These are phyloP conservation scores for Chrysoporthe deuterocubensis DNA, from an alignment of 2,329 filamentous ascomycete genomes.

Conservation along the genomic window DNA sequence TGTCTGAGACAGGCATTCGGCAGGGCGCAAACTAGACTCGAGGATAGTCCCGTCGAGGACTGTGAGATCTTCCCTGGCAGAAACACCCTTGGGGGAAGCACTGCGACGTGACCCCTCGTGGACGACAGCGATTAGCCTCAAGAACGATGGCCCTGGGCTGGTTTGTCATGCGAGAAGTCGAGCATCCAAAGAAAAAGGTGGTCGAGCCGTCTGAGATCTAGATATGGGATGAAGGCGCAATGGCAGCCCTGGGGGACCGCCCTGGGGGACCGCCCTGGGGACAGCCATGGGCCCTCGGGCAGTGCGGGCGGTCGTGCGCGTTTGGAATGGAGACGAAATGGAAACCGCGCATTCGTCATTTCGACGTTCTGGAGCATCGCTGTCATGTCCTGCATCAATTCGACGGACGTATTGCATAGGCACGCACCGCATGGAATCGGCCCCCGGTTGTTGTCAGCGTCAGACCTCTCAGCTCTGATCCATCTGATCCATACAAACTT, in stretches of 20 bases:
- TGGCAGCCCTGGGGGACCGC: neutral
- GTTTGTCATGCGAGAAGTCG: slow-evolving; percentile 7
- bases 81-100: neutral
- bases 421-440: neutral
- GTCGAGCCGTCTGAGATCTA: slow-evolving; percentile 2
- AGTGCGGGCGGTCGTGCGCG: neutral
- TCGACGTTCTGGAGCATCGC: slow-evolving; percentile 1
- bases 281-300: too few relatives aligned
- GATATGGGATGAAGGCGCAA: slow-evolving; percentile 4
- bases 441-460: neutral
- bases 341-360: slow-evolving; percentile 21
- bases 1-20: slow-evolving; percentile 25
- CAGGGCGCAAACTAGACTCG: neutral
- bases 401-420: neutral
- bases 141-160: neutral
- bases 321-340: slow-evolving; percentile 18
- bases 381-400: neutral
- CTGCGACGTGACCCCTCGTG: neutral
- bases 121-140: slow-evolving; percentile 12
- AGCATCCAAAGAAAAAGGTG: neutral
- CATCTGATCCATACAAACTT: slow-evolving; percentile 1
- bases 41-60: neutral
- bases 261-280: neutral
- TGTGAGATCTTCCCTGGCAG: neutral
- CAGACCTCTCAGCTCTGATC: slow-evolving; percentile 3